Conservation (phyloP, 257 asterid genomes). For the Agastache rugosa region DNA sequence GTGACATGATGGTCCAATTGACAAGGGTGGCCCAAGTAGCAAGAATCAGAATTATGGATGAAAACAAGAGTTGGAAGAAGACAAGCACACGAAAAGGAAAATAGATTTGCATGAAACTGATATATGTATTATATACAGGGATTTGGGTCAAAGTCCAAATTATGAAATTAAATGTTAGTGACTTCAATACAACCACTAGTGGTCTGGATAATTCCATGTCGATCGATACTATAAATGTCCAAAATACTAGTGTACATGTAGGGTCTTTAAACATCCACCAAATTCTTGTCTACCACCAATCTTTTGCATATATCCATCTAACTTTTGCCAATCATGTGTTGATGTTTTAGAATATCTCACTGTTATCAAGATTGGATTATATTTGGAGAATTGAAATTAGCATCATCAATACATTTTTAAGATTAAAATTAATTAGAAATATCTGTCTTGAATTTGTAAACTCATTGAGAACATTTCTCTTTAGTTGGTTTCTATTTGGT, state of each 20-base stretch:
- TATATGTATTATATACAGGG: neutral
- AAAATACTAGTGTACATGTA: constrained; percentile 19
- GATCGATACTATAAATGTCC: neutral
- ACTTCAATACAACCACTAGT: constrained; percentile 11
- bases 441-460: neutral
- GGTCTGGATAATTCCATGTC: neutral
- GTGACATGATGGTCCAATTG: constrained; percentile 29
- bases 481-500: too few relatives aligned
- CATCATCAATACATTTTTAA: neutral
- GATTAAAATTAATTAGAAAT: too few relatives aligned
- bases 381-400: neutral
- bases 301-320: constrained; percentile 12
- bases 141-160: constrained; percentile 27
- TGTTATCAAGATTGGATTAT: neutral
- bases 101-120: constrained; percentile 18
- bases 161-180: neutral
- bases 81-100: constrained; percentile 29
- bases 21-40: constrained; percentile 16
- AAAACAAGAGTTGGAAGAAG: constrained; percentile 27
- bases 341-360: neutral
- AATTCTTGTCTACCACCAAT: constrained; percentile 31
- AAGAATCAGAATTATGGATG: neutral
- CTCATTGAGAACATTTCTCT: too few relatives aligned
- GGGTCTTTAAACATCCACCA: constrained; percentile 31
- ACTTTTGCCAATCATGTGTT: constrained; percentile 6